Evolutionary conservation across 495 filamentous ascomycete species (phyloP).

Genomic region (Pseudomonodictys pantanalensis): DNA sequence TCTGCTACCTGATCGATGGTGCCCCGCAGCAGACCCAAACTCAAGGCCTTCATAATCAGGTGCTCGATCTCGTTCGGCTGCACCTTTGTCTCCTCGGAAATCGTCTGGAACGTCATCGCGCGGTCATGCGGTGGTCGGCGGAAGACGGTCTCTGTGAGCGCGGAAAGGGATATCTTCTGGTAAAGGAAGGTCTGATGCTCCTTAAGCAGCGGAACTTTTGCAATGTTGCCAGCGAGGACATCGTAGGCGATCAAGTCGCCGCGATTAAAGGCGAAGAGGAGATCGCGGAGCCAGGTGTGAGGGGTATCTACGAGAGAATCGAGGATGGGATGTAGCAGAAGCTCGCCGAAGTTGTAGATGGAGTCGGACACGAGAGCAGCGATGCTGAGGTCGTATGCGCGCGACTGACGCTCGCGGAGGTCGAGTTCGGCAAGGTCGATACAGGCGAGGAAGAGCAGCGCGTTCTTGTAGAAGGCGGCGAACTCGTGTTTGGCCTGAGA

Average conservation of each 20-base stretch:
- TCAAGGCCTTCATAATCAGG: conserved; percentile 96
- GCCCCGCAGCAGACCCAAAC: conserved; percentile 81
- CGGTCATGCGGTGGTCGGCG: conserved; percentile 92
- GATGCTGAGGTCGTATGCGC: conserved; percentile 89
- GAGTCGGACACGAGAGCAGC: conserved; percentile 87
- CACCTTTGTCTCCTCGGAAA: conserved; percentile 89
- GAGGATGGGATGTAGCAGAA: conserved; percentile 94
- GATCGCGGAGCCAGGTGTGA: conserved; percentile 81
- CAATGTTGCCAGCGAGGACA: conserved; percentile 71
- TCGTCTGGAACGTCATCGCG: conserved; percentile 83
- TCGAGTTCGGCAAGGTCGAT: conserved; percentile 75
- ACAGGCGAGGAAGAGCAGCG: conserved; percentile 96
- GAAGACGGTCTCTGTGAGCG: conserved; percentile 95
- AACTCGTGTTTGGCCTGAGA: conserved; percentile 76
- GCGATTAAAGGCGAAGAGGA: conserved; percentile 96
- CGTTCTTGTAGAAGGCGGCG: conserved; percentile 92
- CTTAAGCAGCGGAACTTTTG: conserved; percentile 72
- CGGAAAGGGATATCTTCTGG: conserved; percentile 95
- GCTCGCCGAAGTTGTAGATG: conserved; percentile 99
- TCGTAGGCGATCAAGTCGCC: conserved; percentile 88
- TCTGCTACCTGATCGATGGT: conserved; percentile 96
- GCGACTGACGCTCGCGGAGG: conserved; percentile 65
- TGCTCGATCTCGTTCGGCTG: conserved; percentile 89
- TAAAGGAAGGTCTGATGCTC: conserved; percentile 79
- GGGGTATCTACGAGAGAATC: conserved; percentile 67